phyloP scores from a whole-genome alignment of 805 yeast species.

The Tetrapisispora pingtungensis region DNA sequence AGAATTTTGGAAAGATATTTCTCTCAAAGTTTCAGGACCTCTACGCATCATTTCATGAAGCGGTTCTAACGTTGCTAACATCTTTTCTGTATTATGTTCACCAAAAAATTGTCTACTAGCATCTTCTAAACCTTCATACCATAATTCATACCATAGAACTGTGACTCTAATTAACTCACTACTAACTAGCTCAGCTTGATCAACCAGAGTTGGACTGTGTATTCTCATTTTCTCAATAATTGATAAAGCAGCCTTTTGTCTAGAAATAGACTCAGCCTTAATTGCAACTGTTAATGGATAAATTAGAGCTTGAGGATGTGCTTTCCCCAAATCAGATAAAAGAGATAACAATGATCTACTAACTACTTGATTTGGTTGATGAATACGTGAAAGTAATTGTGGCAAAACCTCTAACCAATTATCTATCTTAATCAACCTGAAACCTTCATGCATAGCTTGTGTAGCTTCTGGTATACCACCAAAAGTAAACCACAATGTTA shows the following conservation, averaged over 20 bases:
- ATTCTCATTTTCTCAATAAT: constrained; percentile 87
- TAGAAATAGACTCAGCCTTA: constrained; percentile 78
- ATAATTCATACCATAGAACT: constrained; percentile 92
- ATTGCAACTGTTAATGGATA: constrained; percentile 94
- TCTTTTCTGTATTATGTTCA: constrained; percentile 87
- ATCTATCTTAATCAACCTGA: constrained; percentile 77
- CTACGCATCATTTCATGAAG: constrained; percentile 72
- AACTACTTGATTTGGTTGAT: constrained; percentile 83
- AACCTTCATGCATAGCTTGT: constrained; percentile 82
- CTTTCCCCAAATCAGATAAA: constrained; percentile 79
- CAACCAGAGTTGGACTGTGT: constrained; percentile 76
- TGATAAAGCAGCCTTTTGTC: constrained; percentile 85
- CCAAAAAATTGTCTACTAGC: constrained; percentile 90
- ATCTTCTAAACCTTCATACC: constrained; percentile 97
- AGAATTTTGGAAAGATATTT: constrained; percentile 82
- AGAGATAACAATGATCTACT: constrained; percentile 70
- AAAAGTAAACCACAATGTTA: constrained; percentile 91
- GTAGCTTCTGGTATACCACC: constrained; percentile 93
- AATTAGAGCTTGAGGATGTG: constrained; percentile 94
- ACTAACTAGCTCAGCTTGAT: constrained; percentile 90
- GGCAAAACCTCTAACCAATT: constrained; percentile 95
- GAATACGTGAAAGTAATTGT: constrained; percentile 90
- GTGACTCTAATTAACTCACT: constrained; percentile 89
- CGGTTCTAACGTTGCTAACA: constrained; percentile 87
- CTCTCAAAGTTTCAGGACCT: constrained; percentile 89